Evolutionary conservation across 148 eudicot genomes (phyloP), one percentile per base, ranked within the genome.

Genomic region (Mesembryanthemum crystallinum): DNA sequence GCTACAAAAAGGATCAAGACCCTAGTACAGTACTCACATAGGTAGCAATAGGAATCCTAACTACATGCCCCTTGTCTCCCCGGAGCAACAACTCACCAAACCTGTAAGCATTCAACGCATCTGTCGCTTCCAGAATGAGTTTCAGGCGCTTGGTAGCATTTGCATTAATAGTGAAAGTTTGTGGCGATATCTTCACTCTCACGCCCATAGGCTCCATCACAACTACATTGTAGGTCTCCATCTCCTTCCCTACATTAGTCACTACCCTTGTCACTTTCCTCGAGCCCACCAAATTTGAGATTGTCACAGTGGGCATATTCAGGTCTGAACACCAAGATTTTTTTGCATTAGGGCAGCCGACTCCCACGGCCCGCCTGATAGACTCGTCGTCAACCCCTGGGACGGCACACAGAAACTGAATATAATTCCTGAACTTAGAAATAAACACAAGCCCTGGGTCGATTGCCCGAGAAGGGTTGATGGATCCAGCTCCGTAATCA

Each of bases 381-480:
- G 93, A 84, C 78, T 81, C 87, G 8, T 89, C 89, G 39, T 89
- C 88, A 0, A 86, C 91, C 10, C 91, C 89, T 12, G 93, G 89
- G 17, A 87, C 87, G 1, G 91, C 84, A 54, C 93, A 89, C 8
- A 87, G 79, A 63, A 89, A 87, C 63, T 86, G 84, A 10, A 87
- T 45, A 72, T 86, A 87, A 75, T 87, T 51, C 43, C 81, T 80
- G 81, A 86, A 89, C 35, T 76, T 39, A 59, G 82, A 51, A 52
- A 81, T 61, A 77, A 89, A 87, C 1, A 89, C 88, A 1, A 89
- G 84, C 7, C 91, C 91, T 7, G 91, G 93, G 67, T 87, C 88
- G 14, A 86, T 74, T 43, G 93, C 89, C 17, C 79, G 79, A 47
- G 87, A 72, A 0, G 89, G 83, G 65, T 89, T 86, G 79, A 89